These are phyloP conservation scores for Posidonia australis DNA, from an alignment of 106 monocot genomes.

Conservation along the genomic window DNA sequence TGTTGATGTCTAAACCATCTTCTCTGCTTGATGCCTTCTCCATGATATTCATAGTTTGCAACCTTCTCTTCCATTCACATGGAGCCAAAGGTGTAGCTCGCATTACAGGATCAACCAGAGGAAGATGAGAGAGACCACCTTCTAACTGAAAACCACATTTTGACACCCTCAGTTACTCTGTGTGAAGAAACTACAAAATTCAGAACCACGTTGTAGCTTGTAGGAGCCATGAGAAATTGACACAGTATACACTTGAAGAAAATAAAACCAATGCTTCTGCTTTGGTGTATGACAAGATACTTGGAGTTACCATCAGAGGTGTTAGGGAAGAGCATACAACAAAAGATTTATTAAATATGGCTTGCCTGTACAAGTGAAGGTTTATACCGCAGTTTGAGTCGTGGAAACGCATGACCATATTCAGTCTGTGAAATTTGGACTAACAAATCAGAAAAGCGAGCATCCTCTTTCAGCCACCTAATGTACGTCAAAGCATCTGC, in stretches of 20 bases:
- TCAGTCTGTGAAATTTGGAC: conserved; percentile 69
- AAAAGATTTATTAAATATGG: conserved; percentile 1
- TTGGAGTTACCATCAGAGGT: too few species aligned
- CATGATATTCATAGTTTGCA: conserved; percentile 26
- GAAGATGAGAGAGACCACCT: conserved; percentile 79
- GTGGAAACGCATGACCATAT: conserved; percentile 90
- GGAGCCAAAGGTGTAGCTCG: conserved; percentile 69
- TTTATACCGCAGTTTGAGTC: conserved; percentile 89
- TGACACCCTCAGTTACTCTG: background rate
- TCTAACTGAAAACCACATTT: conserved; percentile 48
- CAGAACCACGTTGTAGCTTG: background rate
- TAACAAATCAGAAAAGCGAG: conserved; percentile 64
- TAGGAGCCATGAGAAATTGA: background rate
- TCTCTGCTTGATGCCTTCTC: conserved; percentile 9
- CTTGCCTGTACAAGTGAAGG: conserved; percentile 99
- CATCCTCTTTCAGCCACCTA: conserved; percentile 70
- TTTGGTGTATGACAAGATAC: too few species aligned
- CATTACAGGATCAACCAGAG: conserved; percentile 62
- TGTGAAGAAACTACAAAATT: background rate
- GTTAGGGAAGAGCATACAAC: background rate
- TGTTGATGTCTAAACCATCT: conserved; percentile 8
- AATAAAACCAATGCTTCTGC: background rate
- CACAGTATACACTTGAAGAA: background rate
- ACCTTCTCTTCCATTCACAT: conserved; percentile 68
- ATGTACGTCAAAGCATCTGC: conserved; percentile 73